Percentiles rank a stretch among this genome's conserved stretches.
Evolutionary conservation across 1,284 basidiomycete genomes (phyloP).

Genomic region (Inonotus obliquus): DNA sequence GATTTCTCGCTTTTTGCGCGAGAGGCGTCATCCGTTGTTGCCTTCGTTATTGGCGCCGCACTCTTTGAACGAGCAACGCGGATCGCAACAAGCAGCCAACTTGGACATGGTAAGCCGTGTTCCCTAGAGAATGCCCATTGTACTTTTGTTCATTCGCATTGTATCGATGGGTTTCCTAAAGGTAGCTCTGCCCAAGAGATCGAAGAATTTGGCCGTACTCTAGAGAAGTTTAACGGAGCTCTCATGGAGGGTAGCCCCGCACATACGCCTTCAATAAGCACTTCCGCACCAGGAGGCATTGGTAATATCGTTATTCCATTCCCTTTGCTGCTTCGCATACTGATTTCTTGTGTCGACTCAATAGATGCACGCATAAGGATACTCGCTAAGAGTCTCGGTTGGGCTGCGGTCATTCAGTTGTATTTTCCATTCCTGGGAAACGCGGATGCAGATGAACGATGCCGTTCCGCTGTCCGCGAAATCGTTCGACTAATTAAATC

Average conservation of each 20-base stretch:
- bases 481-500: not conserved
- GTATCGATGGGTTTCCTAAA: not conserved
- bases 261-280: not conserved
- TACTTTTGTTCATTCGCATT: not conserved
- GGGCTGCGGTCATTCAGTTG: constrained; percentile 10
- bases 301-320: not conserved
- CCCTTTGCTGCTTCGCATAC: not conserved
- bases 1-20: not conserved
- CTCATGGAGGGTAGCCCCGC: not conserved
- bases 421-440: not conserved
- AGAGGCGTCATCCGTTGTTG: not conserved
- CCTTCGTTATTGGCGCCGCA: constrained; percentile 2
- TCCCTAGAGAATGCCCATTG: too few species aligned
- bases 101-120: not conserved
- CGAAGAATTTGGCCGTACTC: not conserved
- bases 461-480: constrained; percentile 4
- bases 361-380: not conserved
- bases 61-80: constrained; percentile 17
- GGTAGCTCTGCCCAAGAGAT: not conserved
- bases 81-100: not conserved
- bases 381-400: constrained; percentile 6
- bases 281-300: not conserved
- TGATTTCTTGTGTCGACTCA: not conserved
- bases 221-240: not conserved
- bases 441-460: not conserved